phyloP scores from a whole-genome alignment of 345 rosid genomes.

The Hibiscus syriacus region DNA sequence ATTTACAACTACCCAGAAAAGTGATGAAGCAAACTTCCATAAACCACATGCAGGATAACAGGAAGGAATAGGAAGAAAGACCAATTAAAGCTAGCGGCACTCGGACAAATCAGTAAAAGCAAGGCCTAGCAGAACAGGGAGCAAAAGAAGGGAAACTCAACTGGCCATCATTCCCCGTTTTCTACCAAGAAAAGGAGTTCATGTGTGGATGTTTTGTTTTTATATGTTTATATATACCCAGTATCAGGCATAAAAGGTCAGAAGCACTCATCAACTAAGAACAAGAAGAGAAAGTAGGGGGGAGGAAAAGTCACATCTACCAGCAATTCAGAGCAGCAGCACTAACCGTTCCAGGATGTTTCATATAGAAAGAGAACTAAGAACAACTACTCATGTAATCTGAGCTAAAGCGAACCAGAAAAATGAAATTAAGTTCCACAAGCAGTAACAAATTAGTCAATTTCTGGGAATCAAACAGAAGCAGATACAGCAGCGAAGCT shows the following conservation, averaged over 20 bases:
- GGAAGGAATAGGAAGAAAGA: neutral
- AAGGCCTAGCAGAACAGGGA: neutral
- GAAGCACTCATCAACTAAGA: too few relatives aligned
- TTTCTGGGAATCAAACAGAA: neutral
- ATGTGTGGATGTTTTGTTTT: too few relatives aligned
- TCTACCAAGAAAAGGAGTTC: neutral
- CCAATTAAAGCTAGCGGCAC: neutral
- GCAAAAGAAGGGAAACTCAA: neutral
- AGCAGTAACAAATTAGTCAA: neutral
- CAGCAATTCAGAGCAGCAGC: too few relatives aligned
- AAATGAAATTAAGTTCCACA: neutral
- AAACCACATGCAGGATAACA: neutral
- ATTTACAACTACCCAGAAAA: conserved; percentile 37
- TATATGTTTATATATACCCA: too few relatives aligned
- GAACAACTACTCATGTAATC: neutral
- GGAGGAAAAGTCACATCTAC: too few relatives aligned
- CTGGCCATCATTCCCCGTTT: neutral
- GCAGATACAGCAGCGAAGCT: neutral
- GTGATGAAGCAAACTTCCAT: neutral
- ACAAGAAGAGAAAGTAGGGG: too few relatives aligned
- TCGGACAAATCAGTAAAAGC: neutral
- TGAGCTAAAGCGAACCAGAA: neutral
- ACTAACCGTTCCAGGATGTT: neutral
- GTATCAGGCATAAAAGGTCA: too few relatives aligned
- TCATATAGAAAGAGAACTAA: neutral